Conservation (phyloP, 2,329 filamentous ascomycete genomes). For the Trichoderma lentiforme region DNA sequence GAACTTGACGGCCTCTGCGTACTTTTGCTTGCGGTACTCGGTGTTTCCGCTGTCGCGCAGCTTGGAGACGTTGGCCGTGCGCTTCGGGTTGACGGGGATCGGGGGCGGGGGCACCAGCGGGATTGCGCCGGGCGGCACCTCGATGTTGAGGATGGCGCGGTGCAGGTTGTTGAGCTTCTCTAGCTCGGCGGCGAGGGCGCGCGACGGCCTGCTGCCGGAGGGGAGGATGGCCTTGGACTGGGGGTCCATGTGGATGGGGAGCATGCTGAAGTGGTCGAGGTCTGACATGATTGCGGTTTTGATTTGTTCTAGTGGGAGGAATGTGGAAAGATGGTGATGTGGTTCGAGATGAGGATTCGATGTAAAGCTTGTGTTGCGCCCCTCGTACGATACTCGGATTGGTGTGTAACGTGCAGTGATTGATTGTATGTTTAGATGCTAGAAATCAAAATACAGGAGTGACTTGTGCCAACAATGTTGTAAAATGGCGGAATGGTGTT, state of each 20-base stretch:
- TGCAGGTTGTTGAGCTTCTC: conserved; percentile 74
- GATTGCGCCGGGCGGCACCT: conserved; percentile 51
- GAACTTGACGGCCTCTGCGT: conserved; percentile 71
- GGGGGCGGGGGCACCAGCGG: conserved; percentile 76
- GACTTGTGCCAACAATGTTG: neutral
- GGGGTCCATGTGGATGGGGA: conserved; percentile 80
- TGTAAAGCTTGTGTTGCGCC: neutral
- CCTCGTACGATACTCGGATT: neutral
- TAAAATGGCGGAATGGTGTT: neutral
- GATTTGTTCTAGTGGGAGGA: neutral
- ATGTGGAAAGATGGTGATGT: neutral
- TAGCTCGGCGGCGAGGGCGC: conserved; percentile 62
- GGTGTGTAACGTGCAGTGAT: neutral
- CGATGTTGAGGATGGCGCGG: conserved; percentile 60
- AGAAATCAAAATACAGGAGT: neutral
- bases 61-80: conserved; percentile 81
- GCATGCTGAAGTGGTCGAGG: conserved; percentile 72
- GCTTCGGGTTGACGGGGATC: conserved; percentile 88
- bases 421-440: neutral
- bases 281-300: conserved; percentile 47
- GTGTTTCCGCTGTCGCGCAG: conserved; percentile 84
- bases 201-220: conserved; percentile 32
- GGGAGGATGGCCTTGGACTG: conserved; percentile 66
- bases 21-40: conserved; percentile 73
- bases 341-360: neutral